Evolutionary conservation across 768 basidiomycete genomes (phyloP).

Genomic region (Calvatia gigantea): DNA sequence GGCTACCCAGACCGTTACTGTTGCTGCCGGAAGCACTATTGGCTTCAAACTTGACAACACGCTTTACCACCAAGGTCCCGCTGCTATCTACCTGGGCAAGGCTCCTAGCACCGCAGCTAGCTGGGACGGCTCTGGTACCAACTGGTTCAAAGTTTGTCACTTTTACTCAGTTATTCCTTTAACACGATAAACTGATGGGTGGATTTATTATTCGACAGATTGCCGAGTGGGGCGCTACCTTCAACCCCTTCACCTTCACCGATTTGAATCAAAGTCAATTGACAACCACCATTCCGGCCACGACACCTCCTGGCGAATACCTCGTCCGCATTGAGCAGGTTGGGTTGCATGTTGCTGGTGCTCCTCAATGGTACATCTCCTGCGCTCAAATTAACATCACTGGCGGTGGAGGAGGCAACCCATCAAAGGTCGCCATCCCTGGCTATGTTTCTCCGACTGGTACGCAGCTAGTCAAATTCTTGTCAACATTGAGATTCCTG

Average conservation of each 20-base stretch:
- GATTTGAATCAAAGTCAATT: constrained; percentile 29
- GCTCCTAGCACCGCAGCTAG: constrained; percentile 36
- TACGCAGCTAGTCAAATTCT: constrained; percentile 12
- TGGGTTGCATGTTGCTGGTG: constrained; percentile 41
- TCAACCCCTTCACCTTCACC: constrained; percentile 34
- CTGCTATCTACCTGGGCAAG: constrained; percentile 46
- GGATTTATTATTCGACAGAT: constrained; percentile 26
- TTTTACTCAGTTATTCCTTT: constrained; percentile 16
- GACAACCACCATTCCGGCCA: constrained; percentile 36
- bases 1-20: constrained; percentile 33
- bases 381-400: constrained; percentile 46
- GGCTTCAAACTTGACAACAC: constrained; percentile 39
- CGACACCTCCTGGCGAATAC: constrained; percentile 43
- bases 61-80: constrained; percentile 41
- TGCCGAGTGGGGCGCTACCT: constrained; percentile 38
- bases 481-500: background rate
- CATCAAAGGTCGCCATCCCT: constrained; percentile 46
- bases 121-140: constrained; percentile 46
- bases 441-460: constrained; percentile 39
- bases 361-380: constrained; percentile 45
- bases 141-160: constrained; percentile 48
- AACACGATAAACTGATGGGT: background rate
- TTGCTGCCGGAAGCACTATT: constrained; percentile 34
- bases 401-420: constrained; percentile 39
- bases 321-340: constrained; percentile 45